These are phyloP conservation scores for Diaporthe citriasiana DNA, from an alignment of 2,329 filamentous ascomycete genomes.

Conservation along the genomic window DNA sequence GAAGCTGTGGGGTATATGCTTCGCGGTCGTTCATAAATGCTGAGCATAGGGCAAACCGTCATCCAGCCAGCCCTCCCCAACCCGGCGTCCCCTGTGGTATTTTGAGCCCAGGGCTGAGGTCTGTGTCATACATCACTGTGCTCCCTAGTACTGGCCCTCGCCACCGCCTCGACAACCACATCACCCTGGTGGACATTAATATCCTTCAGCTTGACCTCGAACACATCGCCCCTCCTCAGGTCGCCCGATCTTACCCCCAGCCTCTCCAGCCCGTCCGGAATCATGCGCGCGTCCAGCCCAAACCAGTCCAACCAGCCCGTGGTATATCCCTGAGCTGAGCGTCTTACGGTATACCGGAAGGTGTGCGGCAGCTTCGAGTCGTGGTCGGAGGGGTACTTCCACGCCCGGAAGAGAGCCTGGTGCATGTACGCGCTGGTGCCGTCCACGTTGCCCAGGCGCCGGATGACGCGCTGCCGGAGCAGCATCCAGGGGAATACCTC, in stretches of 20 bases:
- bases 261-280: slow-evolving; percentile 55
- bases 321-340: slow-evolving; percentile 49
- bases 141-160: slow-evolving; percentile 45
- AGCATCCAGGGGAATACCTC: slow-evolving; percentile 64
- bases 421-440: slow-evolving; percentile 68
- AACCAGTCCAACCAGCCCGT: slow-evolving; percentile 63
- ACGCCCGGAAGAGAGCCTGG: slow-evolving; percentile 72
- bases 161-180: slow-evolving; percentile 62
- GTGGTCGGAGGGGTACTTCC: slow-evolving; percentile 63
- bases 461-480: slow-evolving; percentile 66
- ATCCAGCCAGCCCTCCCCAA: too few species aligned
- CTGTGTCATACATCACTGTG: not conserved
- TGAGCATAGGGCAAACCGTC: not conserved
- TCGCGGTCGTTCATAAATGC: not conserved
- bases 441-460: slow-evolving; percentile 57
- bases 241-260: slow-evolving; percentile 56
- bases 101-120: not conserved
- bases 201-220: slow-evolving; percentile 68
- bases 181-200: slow-evolving; percentile 64
- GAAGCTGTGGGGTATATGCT: not conserved
- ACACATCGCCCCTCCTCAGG: slow-evolving; percentile 63
- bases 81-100: not conserved
- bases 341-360: slow-evolving; percentile 64
- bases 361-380: slow-evolving; percentile 57
- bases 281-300: slow-evolving; percentile 59